Evolutionary conservation across 495 filamentous ascomycete genomes (phyloP).

Genomic region (Aspergillus avenaceus): DNA sequence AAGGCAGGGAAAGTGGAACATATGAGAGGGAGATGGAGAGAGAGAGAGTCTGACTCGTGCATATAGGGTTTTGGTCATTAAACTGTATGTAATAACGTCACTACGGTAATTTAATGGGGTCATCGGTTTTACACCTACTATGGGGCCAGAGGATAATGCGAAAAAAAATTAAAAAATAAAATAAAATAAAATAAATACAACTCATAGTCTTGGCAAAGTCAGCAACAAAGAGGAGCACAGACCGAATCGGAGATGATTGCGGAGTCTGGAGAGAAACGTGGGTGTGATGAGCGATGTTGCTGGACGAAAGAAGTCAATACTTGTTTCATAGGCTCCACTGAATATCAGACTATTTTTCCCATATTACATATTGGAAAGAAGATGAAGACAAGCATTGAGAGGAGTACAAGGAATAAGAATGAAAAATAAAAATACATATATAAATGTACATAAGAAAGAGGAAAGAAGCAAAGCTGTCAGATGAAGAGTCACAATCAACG

Average conservation of each 20-base stretch:
- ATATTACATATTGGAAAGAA: too few relatives aligned
- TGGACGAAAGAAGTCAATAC: not conserved
- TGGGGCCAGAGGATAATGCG: too few relatives aligned
- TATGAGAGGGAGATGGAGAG: not conserved
- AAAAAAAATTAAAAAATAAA: too few relatives aligned
- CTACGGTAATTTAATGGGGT: not conserved
- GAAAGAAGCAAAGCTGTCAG: not conserved
- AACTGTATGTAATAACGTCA: too few relatives aligned
- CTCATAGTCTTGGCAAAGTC: not conserved
- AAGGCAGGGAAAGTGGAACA: not conserved
- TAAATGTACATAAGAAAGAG: not conserved
- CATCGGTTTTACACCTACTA: too few relatives aligned
- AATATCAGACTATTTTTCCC: too few relatives aligned
- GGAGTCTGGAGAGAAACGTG: not conserved
- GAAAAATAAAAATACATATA: not conserved
- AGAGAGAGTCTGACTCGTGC: too few relatives aligned
- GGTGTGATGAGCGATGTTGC: not conserved
- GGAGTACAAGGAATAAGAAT: not conserved
- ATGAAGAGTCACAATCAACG: too few relatives aligned
- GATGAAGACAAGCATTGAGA: too few relatives aligned
- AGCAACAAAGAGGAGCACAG: not conserved
- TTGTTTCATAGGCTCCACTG: not conserved
- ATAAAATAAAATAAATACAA: not conserved
- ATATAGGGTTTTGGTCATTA: too few relatives aligned
- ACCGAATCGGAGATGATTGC: not conserved